phyloP scores from a whole-genome alignment of 805 yeast species.

The Barnettozyma populi region DNA sequence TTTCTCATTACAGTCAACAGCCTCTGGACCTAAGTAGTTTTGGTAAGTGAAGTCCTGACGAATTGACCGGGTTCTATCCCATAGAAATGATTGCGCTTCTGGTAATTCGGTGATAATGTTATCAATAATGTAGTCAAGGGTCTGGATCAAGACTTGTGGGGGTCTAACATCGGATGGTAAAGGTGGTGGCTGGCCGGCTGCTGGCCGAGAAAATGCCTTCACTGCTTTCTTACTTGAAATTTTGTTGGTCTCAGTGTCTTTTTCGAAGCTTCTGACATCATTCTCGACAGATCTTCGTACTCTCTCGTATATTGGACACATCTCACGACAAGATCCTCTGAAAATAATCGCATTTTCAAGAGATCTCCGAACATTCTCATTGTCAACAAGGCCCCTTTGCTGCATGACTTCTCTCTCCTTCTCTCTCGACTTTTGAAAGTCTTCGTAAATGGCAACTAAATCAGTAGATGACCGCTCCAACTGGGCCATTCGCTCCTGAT shows the following conservation, averaged over 20 bases:
- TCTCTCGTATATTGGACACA: slow-evolving; percentile 95
- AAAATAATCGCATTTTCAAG: slow-evolving; percentile 85
- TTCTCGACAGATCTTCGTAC: slow-evolving; percentile 83
- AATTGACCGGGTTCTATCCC: slow-evolving; percentile 97
- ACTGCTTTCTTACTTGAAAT: slow-evolving; percentile 62
- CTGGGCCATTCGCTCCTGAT: slow-evolving; percentile 55
- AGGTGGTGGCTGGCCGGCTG: slow-evolving; percentile 98
- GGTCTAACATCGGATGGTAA: slow-evolving; percentile 97
- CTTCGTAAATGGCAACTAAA: slow-evolving; percentile 67
- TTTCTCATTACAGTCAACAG: slow-evolving; percentile 85
- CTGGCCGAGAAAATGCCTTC: slow-evolving; percentile 93
- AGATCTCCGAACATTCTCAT: slow-evolving; percentile 74
- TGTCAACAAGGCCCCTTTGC: slow-evolving; percentile 74
- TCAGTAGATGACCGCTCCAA: slow-evolving; percentile 52
- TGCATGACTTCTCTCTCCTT: slow-evolving; percentile 78
- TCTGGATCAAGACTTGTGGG: slow-evolving; percentile 61
- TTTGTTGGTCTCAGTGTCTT: slow-evolving; percentile 45
- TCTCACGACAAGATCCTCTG: slow-evolving; percentile 82
- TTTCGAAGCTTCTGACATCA: slow-evolving; percentile 76
- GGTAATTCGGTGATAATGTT: slow-evolving; percentile 64
- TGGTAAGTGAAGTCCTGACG: slow-evolving; percentile 97
- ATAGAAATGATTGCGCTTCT: slow-evolving; percentile 79
- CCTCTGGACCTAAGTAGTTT: slow-evolving; percentile 89
- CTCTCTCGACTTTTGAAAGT: slow-evolving; percentile 67
- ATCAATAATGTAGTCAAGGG: slow-evolving; percentile 68